phyloP scores from a whole-genome alignment of 495 filamentous ascomycete genomes.

The Neurospora sp. region DNA sequence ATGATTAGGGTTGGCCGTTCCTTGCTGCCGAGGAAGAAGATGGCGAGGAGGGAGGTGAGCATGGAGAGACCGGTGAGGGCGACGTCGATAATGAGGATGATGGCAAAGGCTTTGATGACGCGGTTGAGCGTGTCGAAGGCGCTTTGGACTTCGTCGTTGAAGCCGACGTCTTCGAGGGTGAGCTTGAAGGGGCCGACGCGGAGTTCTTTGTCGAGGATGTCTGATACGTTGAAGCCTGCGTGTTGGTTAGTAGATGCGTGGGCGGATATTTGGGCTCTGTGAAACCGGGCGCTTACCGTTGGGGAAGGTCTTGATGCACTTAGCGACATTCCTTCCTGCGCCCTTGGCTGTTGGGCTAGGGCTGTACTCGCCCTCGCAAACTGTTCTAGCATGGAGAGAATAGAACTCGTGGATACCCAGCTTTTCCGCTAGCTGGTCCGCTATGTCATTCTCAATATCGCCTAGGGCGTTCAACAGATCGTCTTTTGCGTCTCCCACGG shows the following conservation, averaged over 20 bases:
- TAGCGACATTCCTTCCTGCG: constrained; percentile 46
- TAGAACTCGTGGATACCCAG: constrained; percentile 65
- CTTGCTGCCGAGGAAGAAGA: constrained; percentile 28
- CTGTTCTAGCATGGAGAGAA: constrained; percentile 57
- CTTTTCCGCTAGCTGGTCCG: constrained; percentile 32
- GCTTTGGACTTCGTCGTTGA: constrained; percentile 52
- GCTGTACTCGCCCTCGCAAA: constrained; percentile 54
- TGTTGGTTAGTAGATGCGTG: background rate
- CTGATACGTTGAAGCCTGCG: constrained; percentile 50
- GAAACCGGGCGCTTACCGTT: constrained; percentile 28
- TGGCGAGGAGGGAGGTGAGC: constrained; percentile 34
- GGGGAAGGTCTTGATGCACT: constrained; percentile 51
- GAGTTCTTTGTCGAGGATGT: constrained; percentile 44
- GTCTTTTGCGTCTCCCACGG: constrained; percentile 21
- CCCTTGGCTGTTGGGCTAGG: constrained; percentile 40
- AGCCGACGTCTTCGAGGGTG: constrained; percentile 46
- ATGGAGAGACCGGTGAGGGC: constrained; percentile 47
- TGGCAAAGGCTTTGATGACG: constrained; percentile 44
- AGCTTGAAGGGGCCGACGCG: constrained; percentile 35
- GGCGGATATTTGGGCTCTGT: background rate
- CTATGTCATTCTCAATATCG: constrained; percentile 12
- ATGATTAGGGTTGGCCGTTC: background rate
- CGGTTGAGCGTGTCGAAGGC: constrained; percentile 44
- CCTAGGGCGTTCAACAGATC: constrained; percentile 22
- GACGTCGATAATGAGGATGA: constrained; percentile 55